These are phyloP conservation scores for Leishmania gerbilli DNA, from an alignment of 208 protist genomes.

Conservation along the genomic window DNA sequence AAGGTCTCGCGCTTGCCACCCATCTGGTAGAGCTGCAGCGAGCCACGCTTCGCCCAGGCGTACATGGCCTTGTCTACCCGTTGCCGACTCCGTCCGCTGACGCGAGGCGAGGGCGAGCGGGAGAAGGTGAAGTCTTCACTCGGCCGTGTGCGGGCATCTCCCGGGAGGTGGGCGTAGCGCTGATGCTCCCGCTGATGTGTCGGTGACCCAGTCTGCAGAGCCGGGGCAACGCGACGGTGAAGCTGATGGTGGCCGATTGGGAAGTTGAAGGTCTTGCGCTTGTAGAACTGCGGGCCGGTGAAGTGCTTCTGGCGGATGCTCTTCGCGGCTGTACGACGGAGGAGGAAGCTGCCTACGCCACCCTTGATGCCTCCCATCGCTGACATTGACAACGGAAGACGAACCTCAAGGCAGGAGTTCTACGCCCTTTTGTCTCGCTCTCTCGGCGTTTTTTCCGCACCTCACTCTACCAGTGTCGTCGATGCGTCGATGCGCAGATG, in stretches of 20 bases:
- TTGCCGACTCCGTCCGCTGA: not conserved
- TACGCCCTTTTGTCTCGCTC: not conserved
- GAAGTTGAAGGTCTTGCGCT: constrained; percentile 76
- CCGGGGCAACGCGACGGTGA: constrained; percentile 62
- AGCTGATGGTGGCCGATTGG: constrained; percentile 68
- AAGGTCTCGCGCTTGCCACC: constrained; percentile 74
- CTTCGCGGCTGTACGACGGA: constrained; percentile 65
- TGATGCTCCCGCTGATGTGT: constrained; percentile 69
- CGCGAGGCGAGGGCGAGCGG: not conserved
- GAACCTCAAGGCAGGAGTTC: not conserved
- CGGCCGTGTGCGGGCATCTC: constrained; percentile 63
- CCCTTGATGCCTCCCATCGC: constrained; percentile 69
- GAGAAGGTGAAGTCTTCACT: constrained; percentile 72
- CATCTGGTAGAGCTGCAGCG: constrained; percentile 80
- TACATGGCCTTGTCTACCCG: constrained; percentile 75
- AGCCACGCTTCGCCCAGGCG: constrained; percentile 65
- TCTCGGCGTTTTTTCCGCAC: not conserved
- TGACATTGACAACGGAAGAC: not conserved
- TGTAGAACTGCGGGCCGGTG: constrained; percentile 81
- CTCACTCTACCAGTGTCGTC: not conserved
- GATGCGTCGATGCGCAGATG: not conserved
- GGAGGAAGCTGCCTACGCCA: constrained; percentile 76
- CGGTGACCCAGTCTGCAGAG: constrained; percentile 44
- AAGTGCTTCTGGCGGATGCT: constrained; percentile 73
- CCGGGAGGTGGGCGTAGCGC: constrained; percentile 67